Evolutionary conservation across 2,329 filamentous ascomycete genomes (phyloP).

Genomic region (Alternaria triticina): DNA sequence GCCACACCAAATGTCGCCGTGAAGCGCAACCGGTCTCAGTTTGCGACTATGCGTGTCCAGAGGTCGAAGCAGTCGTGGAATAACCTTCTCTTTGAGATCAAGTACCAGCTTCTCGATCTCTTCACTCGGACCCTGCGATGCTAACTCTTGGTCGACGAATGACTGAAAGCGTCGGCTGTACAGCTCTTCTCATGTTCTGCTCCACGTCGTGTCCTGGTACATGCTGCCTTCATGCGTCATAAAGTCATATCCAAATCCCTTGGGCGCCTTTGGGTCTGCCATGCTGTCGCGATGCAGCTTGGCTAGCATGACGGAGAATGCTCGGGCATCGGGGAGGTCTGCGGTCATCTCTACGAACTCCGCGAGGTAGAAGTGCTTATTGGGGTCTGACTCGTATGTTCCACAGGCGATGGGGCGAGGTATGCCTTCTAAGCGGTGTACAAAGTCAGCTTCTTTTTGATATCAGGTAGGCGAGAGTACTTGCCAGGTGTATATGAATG

Average conservation of each 20-base stretch:
- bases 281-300: not conserved
- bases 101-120: not conserved
- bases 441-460: not conserved
- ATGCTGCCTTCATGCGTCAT: not conserved
- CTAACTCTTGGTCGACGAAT: not conserved
- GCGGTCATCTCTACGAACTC: not conserved
- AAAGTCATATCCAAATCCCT: not conserved
- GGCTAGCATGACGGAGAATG: not conserved
- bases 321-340: not conserved
- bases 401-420: not conserved
- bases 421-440: not conserved
- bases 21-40: not conserved
- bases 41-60: not conserved
- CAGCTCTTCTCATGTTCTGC: not conserved
- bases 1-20: not conserved
- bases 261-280: not conserved
- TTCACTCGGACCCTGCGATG: not conserved
- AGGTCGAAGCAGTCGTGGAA: not conserved
- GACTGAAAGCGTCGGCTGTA: not conserved
- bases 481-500: too few relatives aligned
- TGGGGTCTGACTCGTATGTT: not conserved
- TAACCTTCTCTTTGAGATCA: not conserved
- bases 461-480: too few relatives aligned
- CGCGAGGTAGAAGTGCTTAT: not conserved
- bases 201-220: not conserved